Percentiles rank a stretch among this genome's conserved stretches.
Evolutionary conservation across 257 asterid species (phyloP).

Genomic region (Solanum appendiculatum): DNA sequence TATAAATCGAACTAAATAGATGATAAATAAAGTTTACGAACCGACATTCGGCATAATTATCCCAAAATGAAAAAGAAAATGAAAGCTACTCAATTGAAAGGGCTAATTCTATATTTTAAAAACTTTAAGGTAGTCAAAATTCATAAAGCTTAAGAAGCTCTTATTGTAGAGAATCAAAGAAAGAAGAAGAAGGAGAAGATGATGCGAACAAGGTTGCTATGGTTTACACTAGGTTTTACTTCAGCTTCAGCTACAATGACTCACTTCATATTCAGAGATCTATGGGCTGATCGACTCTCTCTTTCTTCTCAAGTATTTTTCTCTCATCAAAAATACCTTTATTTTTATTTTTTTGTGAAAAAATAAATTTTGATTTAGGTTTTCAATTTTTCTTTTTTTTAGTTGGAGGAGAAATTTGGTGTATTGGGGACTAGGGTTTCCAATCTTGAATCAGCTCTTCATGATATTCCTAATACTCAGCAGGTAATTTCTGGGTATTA

Average conservation of each 20-base stretch:
- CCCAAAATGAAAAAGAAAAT: background rate
- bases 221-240: slow-evolving; percentile 54
- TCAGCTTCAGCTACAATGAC: slow-evolving; percentile 48
- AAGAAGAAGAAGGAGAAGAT: slow-evolving; percentile 11
- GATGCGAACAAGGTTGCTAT: slow-evolving; percentile 49
- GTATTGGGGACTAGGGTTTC: slow-evolving; percentile 45
- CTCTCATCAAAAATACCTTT: background rate
- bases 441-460: slow-evolving; percentile 41
- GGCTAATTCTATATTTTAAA: background rate
- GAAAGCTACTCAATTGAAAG: background rate
- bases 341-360: background rate
- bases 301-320: slow-evolving; percentile 37
- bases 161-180: background rate
- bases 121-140: background rate
- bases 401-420: slow-evolving; percentile 39
- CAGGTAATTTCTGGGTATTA: slow-evolving; percentile 14
- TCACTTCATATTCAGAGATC: slow-evolving; percentile 49
- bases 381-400: background rate
- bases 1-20: too few species aligned
- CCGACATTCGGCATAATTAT: too few species aligned
- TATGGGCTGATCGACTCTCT: slow-evolving; percentile 39
- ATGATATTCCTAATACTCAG: slow-evolving; percentile 15
- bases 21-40: too few species aligned
- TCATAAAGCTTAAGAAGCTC: background rate
- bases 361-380: background rate